Evolutionary conservation across 2,329 filamentous ascomycete species (phyloP), one percentile per base, ranked within the genome.

Genomic region (Diaporthe citri): DNA sequence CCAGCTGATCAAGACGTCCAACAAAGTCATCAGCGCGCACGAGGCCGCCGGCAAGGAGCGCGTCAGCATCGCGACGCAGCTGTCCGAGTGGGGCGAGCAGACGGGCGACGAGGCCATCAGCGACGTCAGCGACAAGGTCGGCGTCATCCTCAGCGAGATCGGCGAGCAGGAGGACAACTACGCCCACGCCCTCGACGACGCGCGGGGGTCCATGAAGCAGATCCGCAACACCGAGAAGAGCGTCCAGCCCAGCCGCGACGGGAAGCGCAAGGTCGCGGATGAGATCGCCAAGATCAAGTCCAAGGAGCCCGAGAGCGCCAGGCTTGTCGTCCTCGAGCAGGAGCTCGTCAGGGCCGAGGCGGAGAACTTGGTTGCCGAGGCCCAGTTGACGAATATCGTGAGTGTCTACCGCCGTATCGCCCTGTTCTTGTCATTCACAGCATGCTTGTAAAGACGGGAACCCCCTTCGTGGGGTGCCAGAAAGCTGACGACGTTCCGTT

Each of bases 261-360:
- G 94, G 80, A 97, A 97, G 85, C 87, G 90, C 77, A 97, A 97
- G 90, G 93, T 98, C 77, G 89, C 93, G 75, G 96, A 98, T 82
- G 96, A 99, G 84, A 98, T 99, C 80, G 92, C 94, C 78, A 94
- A 93, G 85, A 86, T 98, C 79, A 98, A 97, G 88, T 90, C 93
- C 84, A 98, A 97, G 87, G 97, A 98, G 85, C 95, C 96, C 9
- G 91, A 94, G 82, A 97, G 93, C 81, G 89, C 94, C 41, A 94
- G 92, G 82, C 87, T 98, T 73, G 92, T 95, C 48, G 93, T 93
- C 31, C 89, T 98, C 72, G 97, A 99, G 87, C 97, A 99, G 87
- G 97, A 98, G 87, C 92, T 99, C 71, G 96, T 99, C 71, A 90
- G 97, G 78, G 96, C 96, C 34, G 97, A 99, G 88, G 97, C 97